These are phyloP conservation scores for Puccinia triticina DNA, from an alignment of 1,284 basidiomycete species.

Conservation along the genomic window DNA sequence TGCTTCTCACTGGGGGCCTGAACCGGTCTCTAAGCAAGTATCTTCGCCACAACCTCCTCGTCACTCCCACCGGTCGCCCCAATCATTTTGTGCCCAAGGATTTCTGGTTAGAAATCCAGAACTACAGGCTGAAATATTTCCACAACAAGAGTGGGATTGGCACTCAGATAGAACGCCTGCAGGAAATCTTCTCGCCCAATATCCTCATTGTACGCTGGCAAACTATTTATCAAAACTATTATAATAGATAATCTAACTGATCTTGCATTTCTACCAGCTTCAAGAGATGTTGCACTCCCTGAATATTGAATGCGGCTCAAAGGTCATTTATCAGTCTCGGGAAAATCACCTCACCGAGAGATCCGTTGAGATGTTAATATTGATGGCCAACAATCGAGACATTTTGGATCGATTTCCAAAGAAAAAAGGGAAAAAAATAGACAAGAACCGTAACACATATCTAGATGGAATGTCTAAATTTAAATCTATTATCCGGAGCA, in stretches of 20 bases:
- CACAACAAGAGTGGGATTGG: conserved; percentile 33
- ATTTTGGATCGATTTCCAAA: background rate
- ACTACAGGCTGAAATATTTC: conserved; percentile 7
- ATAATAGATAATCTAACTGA: background rate
- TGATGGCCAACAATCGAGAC: conserved; percentile 15
- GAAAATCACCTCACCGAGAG: background rate
- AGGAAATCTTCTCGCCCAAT: conserved; percentile 1
- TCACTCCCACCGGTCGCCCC: conserved; percentile 15
- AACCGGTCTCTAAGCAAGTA: conserved; percentile 11
- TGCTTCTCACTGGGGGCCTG: background rate
- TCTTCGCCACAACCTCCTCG: background rate
- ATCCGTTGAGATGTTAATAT: background rate
- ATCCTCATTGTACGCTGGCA: background rate
- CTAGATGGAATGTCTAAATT: background rate
- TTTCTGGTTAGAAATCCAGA: conserved; percentile 39
- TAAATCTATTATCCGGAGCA: background rate
- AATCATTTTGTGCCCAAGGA: conserved; percentile 28
- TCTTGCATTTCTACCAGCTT: background rate
- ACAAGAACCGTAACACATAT: background rate
- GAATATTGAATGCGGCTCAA: background rate
- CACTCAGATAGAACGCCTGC: background rate
- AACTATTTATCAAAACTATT: background rate
- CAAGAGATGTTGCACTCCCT: conserved; percentile 8
- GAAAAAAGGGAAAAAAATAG: background rate
- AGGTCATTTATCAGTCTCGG: background rate